phyloP scores from a whole-genome alignment of 2,329 filamentous ascomycete species.

The Colletotrichum sp. region DNA sequence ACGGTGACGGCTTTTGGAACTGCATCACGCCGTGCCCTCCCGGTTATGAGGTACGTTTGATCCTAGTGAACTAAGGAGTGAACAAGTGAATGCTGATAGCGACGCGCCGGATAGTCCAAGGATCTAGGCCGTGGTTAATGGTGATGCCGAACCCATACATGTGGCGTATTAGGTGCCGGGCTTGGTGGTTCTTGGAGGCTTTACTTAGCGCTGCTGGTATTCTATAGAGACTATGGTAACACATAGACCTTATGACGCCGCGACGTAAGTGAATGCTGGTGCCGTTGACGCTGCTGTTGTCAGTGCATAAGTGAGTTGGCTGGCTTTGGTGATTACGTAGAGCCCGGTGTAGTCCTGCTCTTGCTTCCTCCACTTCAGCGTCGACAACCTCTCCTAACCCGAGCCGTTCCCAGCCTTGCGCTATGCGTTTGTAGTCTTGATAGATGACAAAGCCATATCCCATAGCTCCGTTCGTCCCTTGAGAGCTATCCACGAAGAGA shows the following conservation, averaged over 20 bases:
- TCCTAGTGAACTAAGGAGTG: neutral
- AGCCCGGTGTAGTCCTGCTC: neutral
- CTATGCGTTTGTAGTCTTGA: neutral
- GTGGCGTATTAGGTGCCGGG: too few relatives aligned
- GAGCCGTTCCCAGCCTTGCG: neutral
- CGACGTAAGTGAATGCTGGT: too few relatives aligned
- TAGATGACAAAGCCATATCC: neutral
- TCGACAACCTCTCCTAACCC: neutral
- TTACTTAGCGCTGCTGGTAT: too few relatives aligned
- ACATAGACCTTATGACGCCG: too few relatives aligned
- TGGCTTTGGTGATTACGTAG: neutral
- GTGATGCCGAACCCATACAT: too few relatives aligned
- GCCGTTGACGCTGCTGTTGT: neutral
- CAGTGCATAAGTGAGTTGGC: neutral
- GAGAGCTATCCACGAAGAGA: neutral
- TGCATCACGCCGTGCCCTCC: slow-evolving; percentile 13
- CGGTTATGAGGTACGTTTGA: slow-evolving; percentile 18
- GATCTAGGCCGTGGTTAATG: neutral
- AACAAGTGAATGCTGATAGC: neutral
- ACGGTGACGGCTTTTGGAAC: neutral
- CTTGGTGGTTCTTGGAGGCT: too few relatives aligned
- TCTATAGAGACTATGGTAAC: too few relatives aligned
- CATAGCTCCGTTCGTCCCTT: neutral
- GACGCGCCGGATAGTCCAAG: neutral
- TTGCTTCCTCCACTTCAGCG: neutral